Percentiles rank a stretch among this genome's conserved stretches.
Evolutionary conservation across 805 yeast species (phyloP).

Genomic region (Jamesozyma rosinii): DNA sequence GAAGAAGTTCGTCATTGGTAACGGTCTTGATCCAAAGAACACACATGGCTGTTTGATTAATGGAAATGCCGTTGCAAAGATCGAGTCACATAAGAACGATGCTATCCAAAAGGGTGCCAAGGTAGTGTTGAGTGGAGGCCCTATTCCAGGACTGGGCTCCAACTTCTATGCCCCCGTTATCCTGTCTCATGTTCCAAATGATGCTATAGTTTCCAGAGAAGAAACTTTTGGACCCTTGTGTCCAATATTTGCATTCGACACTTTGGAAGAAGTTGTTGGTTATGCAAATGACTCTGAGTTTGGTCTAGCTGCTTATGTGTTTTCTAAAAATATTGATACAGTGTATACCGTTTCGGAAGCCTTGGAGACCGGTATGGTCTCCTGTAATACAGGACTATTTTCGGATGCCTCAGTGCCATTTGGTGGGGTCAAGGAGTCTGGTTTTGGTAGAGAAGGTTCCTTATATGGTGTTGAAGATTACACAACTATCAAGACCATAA

Average conservation of each 20-base stretch:
- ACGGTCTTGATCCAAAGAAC: constrained; percentile 42
- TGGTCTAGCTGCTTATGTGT: constrained; percentile 55
- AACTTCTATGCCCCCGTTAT: constrained; percentile 49
- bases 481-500: constrained; percentile 42
- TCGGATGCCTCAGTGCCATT: constrained; percentile 50
- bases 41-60: constrained; percentile 55
- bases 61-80: constrained; percentile 42
- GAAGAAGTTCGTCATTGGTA: constrained; percentile 42
- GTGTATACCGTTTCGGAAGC: constrained; percentile 45
- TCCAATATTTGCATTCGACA: constrained; percentile 46
- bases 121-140: constrained; percentile 44
- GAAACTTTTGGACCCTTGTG: constrained; percentile 64
- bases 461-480: constrained; percentile 55
- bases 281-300: constrained; percentile 47
- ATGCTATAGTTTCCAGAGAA: constrained; percentile 43
- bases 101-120: constrained; percentile 49
- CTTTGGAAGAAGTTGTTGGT: constrained; percentile 43
- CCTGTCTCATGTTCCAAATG: constrained; percentile 41
- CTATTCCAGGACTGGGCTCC: constrained; percentile 40
- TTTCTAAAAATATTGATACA: constrained; percentile 43
- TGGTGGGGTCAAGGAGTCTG: constrained; percentile 59
- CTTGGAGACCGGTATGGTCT: constrained; percentile 57
- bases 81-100: constrained; percentile 44
- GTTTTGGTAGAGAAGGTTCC: constrained; percentile 65
- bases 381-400: constrained; percentile 50